Conservation (phyloP, 2,329 filamentous ascomycete species). For the Fusarium solani-melongenae region DNA sequence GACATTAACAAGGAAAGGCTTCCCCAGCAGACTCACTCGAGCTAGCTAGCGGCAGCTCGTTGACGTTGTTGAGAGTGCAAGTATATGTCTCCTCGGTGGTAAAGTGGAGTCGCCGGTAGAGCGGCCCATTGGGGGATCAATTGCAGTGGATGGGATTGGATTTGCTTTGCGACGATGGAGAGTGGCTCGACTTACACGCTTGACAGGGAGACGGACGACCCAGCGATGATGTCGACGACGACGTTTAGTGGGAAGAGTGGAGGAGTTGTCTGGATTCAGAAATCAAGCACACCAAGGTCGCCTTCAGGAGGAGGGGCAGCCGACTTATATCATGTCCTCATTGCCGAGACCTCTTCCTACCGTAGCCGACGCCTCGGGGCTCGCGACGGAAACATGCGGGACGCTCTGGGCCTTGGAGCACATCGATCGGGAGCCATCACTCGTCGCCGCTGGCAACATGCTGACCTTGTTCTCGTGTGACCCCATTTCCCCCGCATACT, state of each 20-base stretch:
- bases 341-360: constrained; percentile 46
- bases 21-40: constrained; percentile 39
- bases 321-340: constrained; percentile 42
- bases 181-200: constrained; percentile 40
- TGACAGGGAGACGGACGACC: constrained; percentile 24
- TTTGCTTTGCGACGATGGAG: constrained; percentile 34
- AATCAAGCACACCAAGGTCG: constrained; percentile 15
- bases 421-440: constrained; percentile 35
- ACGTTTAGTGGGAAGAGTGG: constrained; percentile 27
- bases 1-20: constrained; percentile 32
- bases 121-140: constrained; percentile 29
- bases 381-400: constrained; percentile 48
- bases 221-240: constrained; percentile 39
- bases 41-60: constrained; percentile 39
- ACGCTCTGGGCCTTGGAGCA: constrained; percentile 32
- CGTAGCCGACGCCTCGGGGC: constrained; percentile 43
- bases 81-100: constrained; percentile 36
- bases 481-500: constrained; percentile 43
- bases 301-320: constrained; percentile 25
- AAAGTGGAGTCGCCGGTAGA: constrained; percentile 38
- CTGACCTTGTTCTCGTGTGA: constrained; percentile 43
- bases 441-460: constrained; percentile 25
- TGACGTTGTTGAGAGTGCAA: constrained; percentile 35
- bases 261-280: constrained; percentile 19
- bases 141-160: constrained; percentile 35